Percentiles rank a stretch among this genome's conserved stretches.
Conservation (phyloP, 2,329 filamentous ascomycete species). For the Epichloe glyceriae region DNA sequence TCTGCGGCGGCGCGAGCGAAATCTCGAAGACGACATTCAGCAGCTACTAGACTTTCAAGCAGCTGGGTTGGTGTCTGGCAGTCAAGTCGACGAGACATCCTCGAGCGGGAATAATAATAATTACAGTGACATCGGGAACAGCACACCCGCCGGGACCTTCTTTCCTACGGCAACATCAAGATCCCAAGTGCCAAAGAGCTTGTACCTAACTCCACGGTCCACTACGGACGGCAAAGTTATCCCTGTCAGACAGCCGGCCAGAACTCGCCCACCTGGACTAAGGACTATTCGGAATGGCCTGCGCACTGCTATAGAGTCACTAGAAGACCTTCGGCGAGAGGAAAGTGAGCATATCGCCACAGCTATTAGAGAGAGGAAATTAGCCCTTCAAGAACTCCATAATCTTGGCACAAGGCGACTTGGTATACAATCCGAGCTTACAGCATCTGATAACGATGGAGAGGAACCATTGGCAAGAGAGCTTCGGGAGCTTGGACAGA, state of each 20-base stretch:
- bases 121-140: conserved; percentile 28
- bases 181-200: conserved; percentile 26
- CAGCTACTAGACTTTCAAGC: conserved; percentile 36
- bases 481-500: conserved; percentile 44
- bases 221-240: conserved; percentile 36
- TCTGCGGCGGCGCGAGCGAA: conserved; percentile 31
- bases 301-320: conserved; percentile 46
- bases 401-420: conserved; percentile 36
- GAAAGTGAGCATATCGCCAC: conserved; percentile 48
- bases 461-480: conserved; percentile 47
- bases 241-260: conserved; percentile 46
- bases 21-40: conserved; percentile 34
- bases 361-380: conserved; percentile 42
- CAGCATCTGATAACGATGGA: conserved; percentile 39
- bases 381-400: conserved; percentile 44
- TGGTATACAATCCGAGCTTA: conserved; percentile 38
- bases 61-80: conserved; percentile 27
- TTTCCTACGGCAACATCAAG: conserved; percentile 26
- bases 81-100: conserved; percentile 12
- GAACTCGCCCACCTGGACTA: conserved; percentile 39
- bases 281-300: conserved; percentile 52
- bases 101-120: conserved; percentile 14
- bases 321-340: conserved; percentile 54
- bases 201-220: conserved; percentile 28
- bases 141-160: conserved; percentile 27